Evolutionary conservation across 306 rosid genomes (phyloP).

Genomic region (Psophocarpus tetragonolobus): DNA sequence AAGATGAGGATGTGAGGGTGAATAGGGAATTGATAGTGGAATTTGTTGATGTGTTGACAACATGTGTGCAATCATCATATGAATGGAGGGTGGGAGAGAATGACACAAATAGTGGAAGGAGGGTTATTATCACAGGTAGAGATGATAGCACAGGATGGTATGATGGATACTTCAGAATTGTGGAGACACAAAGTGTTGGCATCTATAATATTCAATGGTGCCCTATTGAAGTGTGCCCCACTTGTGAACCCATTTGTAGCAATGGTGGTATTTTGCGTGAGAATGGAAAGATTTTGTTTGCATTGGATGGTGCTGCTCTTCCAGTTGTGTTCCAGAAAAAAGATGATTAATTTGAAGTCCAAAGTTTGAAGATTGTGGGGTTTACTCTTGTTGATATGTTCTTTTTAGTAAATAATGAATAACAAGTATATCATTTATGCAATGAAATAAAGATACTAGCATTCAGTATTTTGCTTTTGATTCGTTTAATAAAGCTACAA

Average conservation of each 20-base stretch:
- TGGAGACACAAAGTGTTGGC: not conserved
- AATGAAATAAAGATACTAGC: not conserved
- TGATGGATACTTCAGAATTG: constrained; percentile 44
- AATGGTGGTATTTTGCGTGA: constrained; percentile 44
- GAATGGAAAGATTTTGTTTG: constrained; percentile 50
- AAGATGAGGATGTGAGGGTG: constrained; percentile 27
- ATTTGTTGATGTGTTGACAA: constrained; percentile 38
- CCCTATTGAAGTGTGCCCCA: constrained; percentile 52
- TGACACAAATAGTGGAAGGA: constrained; percentile 35
- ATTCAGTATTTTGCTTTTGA: not conserved
- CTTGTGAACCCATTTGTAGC: constrained; percentile 50
- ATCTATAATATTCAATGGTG: constrained; percentile 58
- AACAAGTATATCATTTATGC: no score
- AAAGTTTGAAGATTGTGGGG: not conserved
- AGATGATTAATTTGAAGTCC: not conserved
- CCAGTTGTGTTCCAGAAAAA: constrained; percentile 27
- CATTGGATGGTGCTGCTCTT: constrained; percentile 43
- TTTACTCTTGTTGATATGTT: no score
- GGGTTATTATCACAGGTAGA: constrained; percentile 40
- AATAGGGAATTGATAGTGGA: constrained; percentile 37
- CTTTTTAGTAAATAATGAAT: no score
- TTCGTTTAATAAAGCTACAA: constrained; percentile 19
- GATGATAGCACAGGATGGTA: not conserved
- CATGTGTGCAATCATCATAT: constrained; percentile 31
- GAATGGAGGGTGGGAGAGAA: constrained; percentile 48